Conservation (phyloP, 108 stramenopile species). For the Craspedostauros australis region DNA sequence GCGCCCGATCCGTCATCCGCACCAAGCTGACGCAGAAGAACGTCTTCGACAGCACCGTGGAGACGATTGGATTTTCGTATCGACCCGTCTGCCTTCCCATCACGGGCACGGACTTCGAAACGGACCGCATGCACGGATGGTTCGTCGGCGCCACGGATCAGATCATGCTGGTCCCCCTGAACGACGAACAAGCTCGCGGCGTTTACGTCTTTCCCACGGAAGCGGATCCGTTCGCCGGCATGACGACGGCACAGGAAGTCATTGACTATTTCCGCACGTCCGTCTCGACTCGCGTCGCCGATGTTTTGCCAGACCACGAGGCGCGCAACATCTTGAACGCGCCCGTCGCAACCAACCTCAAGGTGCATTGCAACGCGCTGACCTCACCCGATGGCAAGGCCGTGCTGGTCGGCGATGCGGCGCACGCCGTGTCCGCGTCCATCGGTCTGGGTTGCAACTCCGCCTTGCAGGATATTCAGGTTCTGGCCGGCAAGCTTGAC, state of each 20-base stretch:
- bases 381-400: too few species aligned
- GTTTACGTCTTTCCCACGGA: background rate
- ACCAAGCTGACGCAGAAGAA: background rate
- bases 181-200: background rate
- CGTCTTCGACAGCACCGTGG: background rate
- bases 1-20: background rate
- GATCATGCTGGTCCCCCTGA: background rate
- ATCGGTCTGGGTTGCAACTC: slow-evolving; percentile 7
- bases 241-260: background rate
- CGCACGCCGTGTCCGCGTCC: slow-evolving; percentile 10
- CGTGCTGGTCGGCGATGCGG: slow-evolving; percentile 15
- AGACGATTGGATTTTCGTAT: background rate
- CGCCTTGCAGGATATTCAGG: slow-evolving; percentile 1
- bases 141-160: background rate
- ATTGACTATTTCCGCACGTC: background rate
- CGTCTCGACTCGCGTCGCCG: too few species aligned
- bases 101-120: background rate
- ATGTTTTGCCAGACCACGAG: too few species aligned
- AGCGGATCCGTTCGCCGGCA: background rate
- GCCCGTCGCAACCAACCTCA: too few species aligned
- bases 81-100: background rate
- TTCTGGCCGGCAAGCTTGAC: background rate
- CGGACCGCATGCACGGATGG: background rate
- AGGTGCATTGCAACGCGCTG: too few species aligned
- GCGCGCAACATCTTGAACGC: too few species aligned